A percentile compares a stretch with the other conserved stretches of the same genome.
Evolutionary conservation across 345 rosid species (phyloP).

Genomic region (Citrus reticulata): DNA sequence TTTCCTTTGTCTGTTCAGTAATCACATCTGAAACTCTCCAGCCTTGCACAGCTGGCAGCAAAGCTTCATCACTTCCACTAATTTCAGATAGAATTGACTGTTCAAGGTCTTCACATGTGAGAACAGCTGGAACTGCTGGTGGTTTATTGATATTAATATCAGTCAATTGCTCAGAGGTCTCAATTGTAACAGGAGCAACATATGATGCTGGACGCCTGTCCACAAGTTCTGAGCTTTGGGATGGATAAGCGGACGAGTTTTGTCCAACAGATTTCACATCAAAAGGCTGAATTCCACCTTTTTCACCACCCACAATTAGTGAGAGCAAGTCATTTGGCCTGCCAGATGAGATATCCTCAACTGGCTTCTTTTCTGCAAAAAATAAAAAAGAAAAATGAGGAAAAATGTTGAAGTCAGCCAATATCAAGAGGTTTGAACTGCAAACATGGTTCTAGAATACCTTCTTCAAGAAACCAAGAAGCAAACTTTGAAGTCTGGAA

Average conservation of each 20-base stretch:
- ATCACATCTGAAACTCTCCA: constrained; percentile 32
- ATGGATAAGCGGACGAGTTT: constrained; percentile 25
- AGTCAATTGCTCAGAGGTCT: constrained; percentile 26
- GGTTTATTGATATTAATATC: constrained; percentile 22
- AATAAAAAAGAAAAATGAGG: constrained; percentile 10
- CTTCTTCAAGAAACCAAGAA: constrained; percentile 85
- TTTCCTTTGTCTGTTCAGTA: constrained; percentile 40
- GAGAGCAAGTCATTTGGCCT: constrained; percentile 65
- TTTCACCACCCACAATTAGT: constrained; percentile 71
- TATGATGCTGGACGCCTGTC: constrained; percentile 26
- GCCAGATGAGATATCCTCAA: constrained; percentile 35
- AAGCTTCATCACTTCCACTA: constrained; percentile 36
- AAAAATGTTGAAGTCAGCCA: not conserved
- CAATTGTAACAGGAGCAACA: constrained; percentile 16
- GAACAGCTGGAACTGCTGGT: constrained; percentile 56
- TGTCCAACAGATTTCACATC: constrained; percentile 36
- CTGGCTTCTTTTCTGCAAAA: constrained; percentile 67
- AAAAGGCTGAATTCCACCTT: constrained; percentile 36
- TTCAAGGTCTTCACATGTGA: constrained; percentile 99
- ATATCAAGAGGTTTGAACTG: not conserved
- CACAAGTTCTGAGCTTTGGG: constrained; percentile 33
- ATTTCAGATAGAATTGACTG: constrained; percentile 80
- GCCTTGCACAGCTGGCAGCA: constrained; percentile 31
- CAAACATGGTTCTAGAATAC: constrained; percentile 31
- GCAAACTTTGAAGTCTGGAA: constrained; percentile 84